These are phyloP conservation scores for Pyrenula aspistea DNA, from an alignment of 495 filamentous ascomycete species.

Conservation along the genomic window DNA sequence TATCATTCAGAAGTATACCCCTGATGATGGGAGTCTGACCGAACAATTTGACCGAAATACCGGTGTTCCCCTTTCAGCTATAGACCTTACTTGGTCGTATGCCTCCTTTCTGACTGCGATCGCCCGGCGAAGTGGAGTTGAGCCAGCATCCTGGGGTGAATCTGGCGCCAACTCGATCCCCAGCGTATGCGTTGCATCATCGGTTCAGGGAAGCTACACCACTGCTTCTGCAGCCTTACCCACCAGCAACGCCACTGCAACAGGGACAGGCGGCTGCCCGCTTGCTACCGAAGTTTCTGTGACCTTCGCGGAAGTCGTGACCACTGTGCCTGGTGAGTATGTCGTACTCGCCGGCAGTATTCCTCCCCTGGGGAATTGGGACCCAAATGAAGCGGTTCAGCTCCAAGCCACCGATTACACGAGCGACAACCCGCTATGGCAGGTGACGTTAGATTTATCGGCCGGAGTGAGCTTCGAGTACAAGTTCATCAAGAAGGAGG, in stretches of 20 bases:
- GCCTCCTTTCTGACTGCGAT: conserved; percentile 37
- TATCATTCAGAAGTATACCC: conserved; percentile 34
- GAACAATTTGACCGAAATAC: conserved; percentile 47
- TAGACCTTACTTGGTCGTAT: conserved; percentile 42
- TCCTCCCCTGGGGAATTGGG: conserved; percentile 44
- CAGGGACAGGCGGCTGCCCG: conserved; percentile 24
- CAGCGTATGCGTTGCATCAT: conserved; percentile 34
- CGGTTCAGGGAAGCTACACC: conserved; percentile 45
- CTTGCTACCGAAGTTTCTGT: conserved; percentile 37
- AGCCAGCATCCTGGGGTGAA: conserved; percentile 46
- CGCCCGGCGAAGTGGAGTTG: conserved; percentile 28
- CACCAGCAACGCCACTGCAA: conserved; percentile 18
- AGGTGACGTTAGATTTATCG: conserved; percentile 32
- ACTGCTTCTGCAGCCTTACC: conserved; percentile 22
- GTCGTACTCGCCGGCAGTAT: conserved; percentile 47
- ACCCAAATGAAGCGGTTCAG: conserved; percentile 31
- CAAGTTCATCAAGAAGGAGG: conserved; percentile 52
- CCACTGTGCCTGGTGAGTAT: conserved; percentile 44
- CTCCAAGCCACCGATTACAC: conserved; percentile 44
- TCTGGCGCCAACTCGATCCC: conserved; percentile 39
- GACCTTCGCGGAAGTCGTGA: conserved; percentile 44
- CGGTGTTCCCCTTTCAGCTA: conserved; percentile 42
- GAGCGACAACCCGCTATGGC: conserved; percentile 44
- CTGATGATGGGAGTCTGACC: conserved; percentile 37
- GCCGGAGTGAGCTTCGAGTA: conserved; percentile 47